Conservation (phyloP, 805 yeast genomes). For the Saccharomycopsis sp. region DNA sequence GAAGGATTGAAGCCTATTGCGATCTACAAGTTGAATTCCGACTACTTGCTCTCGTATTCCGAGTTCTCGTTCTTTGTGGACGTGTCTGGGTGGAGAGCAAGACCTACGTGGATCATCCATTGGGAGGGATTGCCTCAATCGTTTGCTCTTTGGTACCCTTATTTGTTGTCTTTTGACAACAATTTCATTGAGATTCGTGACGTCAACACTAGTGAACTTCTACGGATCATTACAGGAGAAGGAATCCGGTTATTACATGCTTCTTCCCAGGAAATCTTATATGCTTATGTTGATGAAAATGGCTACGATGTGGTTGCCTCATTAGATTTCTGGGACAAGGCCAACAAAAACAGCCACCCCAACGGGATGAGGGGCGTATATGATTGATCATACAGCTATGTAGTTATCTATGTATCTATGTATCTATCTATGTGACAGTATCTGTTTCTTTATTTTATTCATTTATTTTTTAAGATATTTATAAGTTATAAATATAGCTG, state of each 20-base stretch:
- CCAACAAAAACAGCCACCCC: slow-evolving; percentile 21
- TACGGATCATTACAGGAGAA: slow-evolving; percentile 87
- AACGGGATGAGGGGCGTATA: too few species aligned
- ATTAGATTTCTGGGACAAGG: slow-evolving; percentile 75
- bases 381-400: too few species aligned
- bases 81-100: slow-evolving; percentile 92
- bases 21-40: slow-evolving; percentile 82
- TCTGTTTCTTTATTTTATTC: neutral
- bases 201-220: slow-evolving; percentile 77
- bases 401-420: too few species aligned
- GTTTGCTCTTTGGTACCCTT: slow-evolving; percentile 92
- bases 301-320: slow-evolving; percentile 92
- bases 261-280: slow-evolving; percentile 86
- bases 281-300: slow-evolving; percentile 83
- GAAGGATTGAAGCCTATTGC: slow-evolving; percentile 86
- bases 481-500: neutral
- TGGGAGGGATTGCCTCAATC: slow-evolving; percentile 97
- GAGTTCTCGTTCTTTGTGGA: slow-evolving; percentile 94
- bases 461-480: neutral
- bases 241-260: slow-evolving; percentile 85
- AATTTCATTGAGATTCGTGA: slow-evolving; percentile 89
- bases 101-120: slow-evolving; percentile 86
- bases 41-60: slow-evolving; percentile 81
- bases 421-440: neutral
- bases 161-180: slow-evolving; percentile 82